Evolutionary conservation across 2,329 filamentous ascomycete genomes (phyloP).

Genomic region (Pezizomycotina sp.): DNA sequence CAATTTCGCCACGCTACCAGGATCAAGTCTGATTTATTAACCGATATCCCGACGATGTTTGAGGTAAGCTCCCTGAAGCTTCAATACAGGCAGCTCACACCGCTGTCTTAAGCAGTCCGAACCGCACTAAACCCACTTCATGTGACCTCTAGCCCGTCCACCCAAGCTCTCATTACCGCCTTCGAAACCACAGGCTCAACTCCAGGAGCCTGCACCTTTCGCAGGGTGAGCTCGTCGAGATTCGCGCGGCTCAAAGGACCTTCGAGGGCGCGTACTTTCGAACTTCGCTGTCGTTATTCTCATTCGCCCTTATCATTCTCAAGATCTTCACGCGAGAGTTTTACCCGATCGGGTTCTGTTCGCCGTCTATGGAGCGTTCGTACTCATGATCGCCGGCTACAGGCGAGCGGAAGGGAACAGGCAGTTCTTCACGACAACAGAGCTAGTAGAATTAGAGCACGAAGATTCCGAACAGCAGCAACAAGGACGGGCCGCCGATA

Average conservation of each 20-base stretch:
- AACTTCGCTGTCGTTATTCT: constrained; percentile 86
- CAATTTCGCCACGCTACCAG: too few species aligned
- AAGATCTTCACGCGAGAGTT: constrained; percentile 96
- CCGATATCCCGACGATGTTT: too few species aligned
- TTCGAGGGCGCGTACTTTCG: constrained; percentile 96
- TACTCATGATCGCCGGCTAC: constrained; percentile 69
- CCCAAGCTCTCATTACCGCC: constrained; percentile 8
- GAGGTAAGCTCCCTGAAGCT: too few species aligned
- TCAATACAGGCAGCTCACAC: too few species aligned
- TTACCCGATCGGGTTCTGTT: constrained; percentile 92
- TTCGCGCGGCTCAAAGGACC: constrained; percentile 84
- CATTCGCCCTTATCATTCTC: constrained; percentile 80
- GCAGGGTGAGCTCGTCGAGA: constrained; percentile 72
- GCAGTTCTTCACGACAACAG: constrained; percentile 84
- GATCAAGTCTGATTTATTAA: too few species aligned
- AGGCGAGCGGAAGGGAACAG: constrained; percentile 79
- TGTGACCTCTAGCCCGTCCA: too few species aligned
- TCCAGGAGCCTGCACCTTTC: constrained; percentile 38
- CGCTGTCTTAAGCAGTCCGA: too few species aligned
- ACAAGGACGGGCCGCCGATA: too few species aligned
- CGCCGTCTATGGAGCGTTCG: constrained; percentile 72
- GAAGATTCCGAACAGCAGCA: constrained; percentile 11
- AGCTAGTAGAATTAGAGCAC: constrained; percentile 17
- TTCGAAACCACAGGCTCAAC: constrained; percentile 1
- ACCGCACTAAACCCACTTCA: too few species aligned